Base-by-base conservation (phyloP, 176 grass and related monocot genomes). In the Typha latifolia region DNA sequence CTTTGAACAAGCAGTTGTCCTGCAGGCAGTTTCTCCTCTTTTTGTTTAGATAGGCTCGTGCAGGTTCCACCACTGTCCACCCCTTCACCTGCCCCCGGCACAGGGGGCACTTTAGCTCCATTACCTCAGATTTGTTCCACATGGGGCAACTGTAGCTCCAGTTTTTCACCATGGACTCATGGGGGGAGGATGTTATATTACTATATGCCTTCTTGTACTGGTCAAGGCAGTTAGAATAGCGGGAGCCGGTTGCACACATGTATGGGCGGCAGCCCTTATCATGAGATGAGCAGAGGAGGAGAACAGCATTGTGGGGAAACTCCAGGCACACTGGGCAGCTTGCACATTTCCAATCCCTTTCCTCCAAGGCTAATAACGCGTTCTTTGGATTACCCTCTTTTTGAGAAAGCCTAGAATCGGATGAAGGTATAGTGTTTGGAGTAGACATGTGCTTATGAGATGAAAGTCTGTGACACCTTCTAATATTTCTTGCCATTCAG, bases 201-300 rank as follows among this genome's bases (percentile, higher is more conserved):
- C 24, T 14, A 37, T 64, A 31, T n/a, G 62, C 21, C 62, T 64
- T 64, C 62, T 64, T 37, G 26, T 31, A 63, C 62, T 63, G 62
- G 14, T 63, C 62, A 63, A 63, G 62, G 24, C 62, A 63, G 12
- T 63, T 63, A 32, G 62, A 63, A 5, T 32, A 63, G 62, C 62
- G 62, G 62, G 11, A 63, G 23, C 62, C 24, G 5, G 62, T 63
- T 29, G 22, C 22, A 29, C 62, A 63, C 62, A 63, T 63, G 62
- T 63, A 63, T 10, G 62, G 62, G 10, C 62, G 62, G 62, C 62
- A 63, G 3, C 62, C 62, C 2, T 63, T 63, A 27, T 63, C 62
- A 14, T 63, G 62, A 63, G 62, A 63, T 32, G 62, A 63, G 22
- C 62, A 63, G 29, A 63, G 62, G 62, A 63, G 62, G 62, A 63